Conservation (phyloP, 371 early-diverging fungal genomes). For the Mortierella sp. region DNA sequence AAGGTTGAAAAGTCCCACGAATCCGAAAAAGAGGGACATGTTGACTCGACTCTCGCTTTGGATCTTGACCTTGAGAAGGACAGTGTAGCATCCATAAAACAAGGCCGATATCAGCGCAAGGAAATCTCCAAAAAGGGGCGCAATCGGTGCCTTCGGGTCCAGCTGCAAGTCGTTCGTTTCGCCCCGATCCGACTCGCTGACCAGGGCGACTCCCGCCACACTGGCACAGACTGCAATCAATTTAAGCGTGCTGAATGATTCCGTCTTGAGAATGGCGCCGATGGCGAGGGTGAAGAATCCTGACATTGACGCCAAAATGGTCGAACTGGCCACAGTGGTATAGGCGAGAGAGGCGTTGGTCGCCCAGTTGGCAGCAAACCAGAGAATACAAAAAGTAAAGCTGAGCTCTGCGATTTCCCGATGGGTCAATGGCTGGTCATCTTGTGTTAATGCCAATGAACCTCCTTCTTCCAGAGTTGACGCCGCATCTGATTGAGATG, state of each 20-base stretch:
- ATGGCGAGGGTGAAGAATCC: slow-evolving; percentile 84
- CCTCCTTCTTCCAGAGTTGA: slow-evolving; percentile 47
- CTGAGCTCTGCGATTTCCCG: slow-evolving; percentile 77
- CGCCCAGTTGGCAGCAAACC: slow-evolving; percentile 86
- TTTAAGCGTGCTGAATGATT: slow-evolving; percentile 68
- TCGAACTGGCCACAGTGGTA: slow-evolving; percentile 85
- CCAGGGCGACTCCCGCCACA: slow-evolving; percentile 58
- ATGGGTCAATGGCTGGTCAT: slow-evolving; percentile 47
- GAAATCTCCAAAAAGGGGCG: slow-evolving; percentile 74
- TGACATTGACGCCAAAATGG: slow-evolving; percentile 84
- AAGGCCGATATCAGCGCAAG: slow-evolving; percentile 81
- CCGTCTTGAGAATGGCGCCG: slow-evolving; percentile 75
- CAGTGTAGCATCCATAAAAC: slow-evolving; percentile 86
- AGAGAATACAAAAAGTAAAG: slow-evolving; percentile 81
- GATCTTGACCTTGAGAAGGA: slow-evolving; percentile 77
- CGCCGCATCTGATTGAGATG: neutral
- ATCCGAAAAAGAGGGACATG: slow-evolving; percentile 87
- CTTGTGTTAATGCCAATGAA: slow-evolving; percentile 3
- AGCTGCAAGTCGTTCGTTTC: slow-evolving; percentile 17
- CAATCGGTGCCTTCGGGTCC: slow-evolving; percentile 29
- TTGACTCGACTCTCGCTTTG: slow-evolving; percentile 80
- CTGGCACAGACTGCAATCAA: slow-evolving; percentile 68
- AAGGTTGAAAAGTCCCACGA: slow-evolving; percentile 84
- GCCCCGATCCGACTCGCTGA: slow-evolving; percentile 51
- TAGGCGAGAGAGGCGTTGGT: slow-evolving; percentile 84